Evolutionary conservation across 2,329 filamentous ascomycete genomes (phyloP).

Genomic region (Botryotinia globosa): DNA sequence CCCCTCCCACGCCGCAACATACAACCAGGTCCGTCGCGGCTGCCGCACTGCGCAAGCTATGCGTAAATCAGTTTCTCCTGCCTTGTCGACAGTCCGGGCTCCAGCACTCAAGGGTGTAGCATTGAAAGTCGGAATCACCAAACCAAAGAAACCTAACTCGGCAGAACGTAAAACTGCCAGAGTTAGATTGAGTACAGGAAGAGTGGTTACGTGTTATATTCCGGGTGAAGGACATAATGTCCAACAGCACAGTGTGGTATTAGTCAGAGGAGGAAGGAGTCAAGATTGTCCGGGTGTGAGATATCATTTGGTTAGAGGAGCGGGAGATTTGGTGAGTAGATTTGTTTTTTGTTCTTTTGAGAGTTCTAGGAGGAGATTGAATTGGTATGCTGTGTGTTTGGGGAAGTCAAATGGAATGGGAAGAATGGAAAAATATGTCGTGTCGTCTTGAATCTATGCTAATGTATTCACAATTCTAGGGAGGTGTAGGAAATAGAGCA

Average conservation of each 20-base stretch:
- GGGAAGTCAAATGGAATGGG: neutral
- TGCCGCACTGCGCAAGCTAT: constrained; percentile 76
- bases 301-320: constrained; percentile 89
- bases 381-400: neutral
- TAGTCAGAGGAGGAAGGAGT: constrained; percentile 86
- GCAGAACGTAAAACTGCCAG: constrained; percentile 94
- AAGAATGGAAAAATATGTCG: neutral
- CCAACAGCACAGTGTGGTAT: constrained; percentile 95
- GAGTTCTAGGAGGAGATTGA: neutral
- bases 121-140: constrained; percentile 86
- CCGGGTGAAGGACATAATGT: constrained; percentile 98
- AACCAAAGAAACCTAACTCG: constrained; percentile 98
- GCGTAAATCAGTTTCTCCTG: constrained; percentile 84
- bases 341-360: neutral
- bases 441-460: constrained; percentile 26
- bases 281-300: constrained; percentile 99
- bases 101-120: constrained; percentile 95
- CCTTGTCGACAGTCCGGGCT: constrained; percentile 64
- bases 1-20: constrained; percentile 5
- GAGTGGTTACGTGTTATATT: constrained; percentile 88
- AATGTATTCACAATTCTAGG: constrained; percentile 51
- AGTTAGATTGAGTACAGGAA: constrained; percentile 82
- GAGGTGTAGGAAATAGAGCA: constrained; percentile 81
- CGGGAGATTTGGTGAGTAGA: constrained; percentile 82
- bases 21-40: constrained; percentile 44